phyloP scores from a whole-genome alignment of 441 rosid genomes.

The Populus hybrid region DNA sequence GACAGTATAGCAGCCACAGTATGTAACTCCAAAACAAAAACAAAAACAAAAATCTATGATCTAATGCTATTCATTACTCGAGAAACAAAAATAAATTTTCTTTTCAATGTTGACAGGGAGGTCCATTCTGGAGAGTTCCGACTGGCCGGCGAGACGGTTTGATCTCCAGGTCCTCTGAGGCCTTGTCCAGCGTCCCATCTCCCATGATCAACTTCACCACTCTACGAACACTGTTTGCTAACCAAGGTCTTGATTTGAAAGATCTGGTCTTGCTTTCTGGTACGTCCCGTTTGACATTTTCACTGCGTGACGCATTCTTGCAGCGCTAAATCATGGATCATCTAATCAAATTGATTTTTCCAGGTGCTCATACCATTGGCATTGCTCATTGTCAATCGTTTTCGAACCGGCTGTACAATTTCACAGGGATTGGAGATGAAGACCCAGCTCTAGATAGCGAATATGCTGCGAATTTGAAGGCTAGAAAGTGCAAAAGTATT shows the following conservation, averaged over 20 bases:
- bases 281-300: slow-evolving; percentile 16
- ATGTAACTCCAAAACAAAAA: slow-evolving; percentile 14
- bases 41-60: no score
- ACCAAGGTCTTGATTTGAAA: slow-evolving; percentile 59
- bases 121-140: slow-evolving; percentile 76
- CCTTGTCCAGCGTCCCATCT: slow-evolving; percentile 44
- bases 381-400: slow-evolving; percentile 62
- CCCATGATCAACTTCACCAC: slow-evolving; percentile 53
- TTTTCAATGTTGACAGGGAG: slow-evolving; percentile 42
- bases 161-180: slow-evolving; percentile 50
- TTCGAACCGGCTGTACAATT: slow-evolving; percentile 58
- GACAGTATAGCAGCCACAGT: slow-evolving; percentile 64
- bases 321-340: not conserved
- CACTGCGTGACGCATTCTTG: not conserved
- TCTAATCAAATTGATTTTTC: not conserved
- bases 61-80: not conserved
- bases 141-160: slow-evolving; percentile 74
- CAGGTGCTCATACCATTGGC: slow-evolving; percentile 88
- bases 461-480: slow-evolving; percentile 61
- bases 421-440: slow-evolving; percentile 44
- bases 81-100: not conserved
- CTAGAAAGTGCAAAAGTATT: slow-evolving; percentile 52
- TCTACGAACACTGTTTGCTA: slow-evolving; percentile 40
- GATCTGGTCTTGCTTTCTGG: slow-evolving; percentile 70
- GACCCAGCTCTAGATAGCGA: slow-evolving; percentile 62